These are phyloP conservation scores for Prunus kanzakura DNA, from an alignment of 306 rosid species.

Conservation along the genomic window DNA sequence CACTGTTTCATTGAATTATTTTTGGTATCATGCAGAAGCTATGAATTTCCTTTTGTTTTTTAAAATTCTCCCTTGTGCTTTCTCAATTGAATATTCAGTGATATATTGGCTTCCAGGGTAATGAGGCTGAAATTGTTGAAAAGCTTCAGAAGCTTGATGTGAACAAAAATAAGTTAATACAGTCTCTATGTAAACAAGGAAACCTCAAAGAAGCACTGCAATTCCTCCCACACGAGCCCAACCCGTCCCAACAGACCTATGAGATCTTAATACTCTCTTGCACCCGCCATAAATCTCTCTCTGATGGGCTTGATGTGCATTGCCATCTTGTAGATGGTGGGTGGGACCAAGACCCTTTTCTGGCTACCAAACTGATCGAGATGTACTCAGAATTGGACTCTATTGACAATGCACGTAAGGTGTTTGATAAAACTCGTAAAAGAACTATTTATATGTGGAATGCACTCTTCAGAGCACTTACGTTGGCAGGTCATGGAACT, in stretches of 20 bases:
- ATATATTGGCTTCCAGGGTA: constrained; percentile 50
- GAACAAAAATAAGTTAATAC: constrained; percentile 54
- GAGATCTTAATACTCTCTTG: constrained; percentile 72
- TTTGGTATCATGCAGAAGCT: constrained; percentile 16
- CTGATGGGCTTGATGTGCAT: constrained; percentile 58
- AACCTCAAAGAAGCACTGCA: constrained; percentile 71
- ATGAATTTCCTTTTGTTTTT: constrained; percentile 11
- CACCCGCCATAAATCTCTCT: constrained; percentile 57
- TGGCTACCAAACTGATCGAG: constrained; percentile 83
- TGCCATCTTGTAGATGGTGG: constrained; percentile 49
- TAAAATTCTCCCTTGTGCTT: constrained; percentile 1
- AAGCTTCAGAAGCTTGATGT: constrained; percentile 61
- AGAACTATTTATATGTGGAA: constrained; percentile 90
- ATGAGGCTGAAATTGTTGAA: constrained; percentile 64
- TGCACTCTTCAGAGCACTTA: constrained; percentile 71
- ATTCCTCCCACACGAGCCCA: constrained; percentile 54
- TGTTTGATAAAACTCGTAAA: constrained; percentile 61
- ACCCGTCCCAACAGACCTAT: constrained; percentile 69
- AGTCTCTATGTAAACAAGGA: constrained; percentile 72
- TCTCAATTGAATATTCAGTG: constrained; percentile 9
- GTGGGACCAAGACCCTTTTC: constrained; percentile 67
- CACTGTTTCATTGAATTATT: constrained; percentile 17
- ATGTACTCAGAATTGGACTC: constrained; percentile 78
- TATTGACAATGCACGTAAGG: constrained; percentile 60
- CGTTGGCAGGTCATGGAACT: constrained; percentile 66